A percentile compares a stretch with the other conserved stretches of the same genome.
Conservation (phyloP, 2,329 filamentous ascomycete genomes). For the Clonostachys solani region DNA sequence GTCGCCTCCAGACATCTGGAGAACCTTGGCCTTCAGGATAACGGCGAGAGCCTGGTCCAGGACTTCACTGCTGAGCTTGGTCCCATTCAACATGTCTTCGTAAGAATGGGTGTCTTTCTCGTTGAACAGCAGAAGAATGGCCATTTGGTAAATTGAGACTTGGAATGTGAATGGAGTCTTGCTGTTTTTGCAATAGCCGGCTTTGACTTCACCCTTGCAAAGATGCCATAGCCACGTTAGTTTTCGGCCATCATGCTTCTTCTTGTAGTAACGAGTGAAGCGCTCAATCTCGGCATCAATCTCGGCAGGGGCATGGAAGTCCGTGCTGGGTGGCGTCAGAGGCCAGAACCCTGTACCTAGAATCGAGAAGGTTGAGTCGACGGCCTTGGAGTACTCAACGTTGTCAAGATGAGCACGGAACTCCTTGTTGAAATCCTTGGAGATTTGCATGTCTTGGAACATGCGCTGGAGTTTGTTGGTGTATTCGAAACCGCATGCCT, state of each 20-base stretch:
- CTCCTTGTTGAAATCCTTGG: constrained; percentile 88
- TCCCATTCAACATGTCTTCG: constrained; percentile 80
- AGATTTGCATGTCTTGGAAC: constrained; percentile 99
- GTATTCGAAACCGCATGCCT: constrained; percentile 97
- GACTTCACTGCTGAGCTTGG: constrained; percentile 74
- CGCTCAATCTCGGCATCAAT: constrained; percentile 85
- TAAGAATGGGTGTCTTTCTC: constrained; percentile 82
- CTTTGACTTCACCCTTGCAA: constrained; percentile 94
- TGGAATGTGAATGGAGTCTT: constrained; percentile 96
- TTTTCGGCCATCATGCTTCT: constrained; percentile 95
- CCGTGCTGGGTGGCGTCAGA: constrained; percentile 77
- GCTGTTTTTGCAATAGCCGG: constrained; percentile 82
- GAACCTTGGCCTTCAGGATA: constrained; percentile 88
- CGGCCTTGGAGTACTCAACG: constrained; percentile 56
- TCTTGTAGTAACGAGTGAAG: constrained; percentile 87
- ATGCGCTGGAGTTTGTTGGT: constrained; percentile 99
- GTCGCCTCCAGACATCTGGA: constrained; percentile 61
- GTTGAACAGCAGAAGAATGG: constrained; percentile 90
- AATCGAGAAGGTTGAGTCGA: constrained; percentile 87
- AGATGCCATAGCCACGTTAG: constrained; percentile 98
- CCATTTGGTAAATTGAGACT: constrained; percentile 98
- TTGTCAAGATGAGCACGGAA: constrained; percentile 73
- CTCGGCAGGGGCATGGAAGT: constrained; percentile 82
- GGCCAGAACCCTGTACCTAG: constrained; percentile 98
- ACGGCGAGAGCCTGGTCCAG: constrained; percentile 84